Base-by-base conservation (phyloP, 139 green algal species). In the Micractinium sp. region DNA sequence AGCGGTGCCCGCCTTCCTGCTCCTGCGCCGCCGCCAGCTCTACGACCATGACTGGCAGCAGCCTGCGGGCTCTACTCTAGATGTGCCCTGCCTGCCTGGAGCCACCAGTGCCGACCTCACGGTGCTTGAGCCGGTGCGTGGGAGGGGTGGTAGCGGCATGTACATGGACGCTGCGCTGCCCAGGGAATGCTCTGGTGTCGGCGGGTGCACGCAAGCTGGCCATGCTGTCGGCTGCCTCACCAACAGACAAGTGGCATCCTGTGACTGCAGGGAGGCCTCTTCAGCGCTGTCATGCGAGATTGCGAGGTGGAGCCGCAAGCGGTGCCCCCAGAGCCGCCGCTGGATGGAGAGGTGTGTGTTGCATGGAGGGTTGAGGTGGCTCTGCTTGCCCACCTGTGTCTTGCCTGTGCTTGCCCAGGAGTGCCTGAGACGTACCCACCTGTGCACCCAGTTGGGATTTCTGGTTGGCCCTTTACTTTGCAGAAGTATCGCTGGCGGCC, bases 71-170 rank as follows among this genome's bases (percentile, higher is more conserved):
- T 33, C 56, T 19, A 61, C 36, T 0, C 31, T 71, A 2, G 56
- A 71, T 18, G 56, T 53, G 81, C 81, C 81, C n/a, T 85, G 81
- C 56, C 81, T 85, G 81, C 81, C 47, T 14, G 29, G 19, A 41
- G 13, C 47, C 35, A 31, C 18, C 60, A 31, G 31, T 14, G 25
- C 31, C 80, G 3, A 19, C 80, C 63, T 7, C 63, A 3, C 23
- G 14, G 12, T 73, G 63, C 63, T n/a, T 20, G 63, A 73, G 3
- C 63, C 63, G 22, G 63, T 29, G 63, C 7, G 23, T 73, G 22
- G 3, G 22, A 29, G 63, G 63, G 63, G 12, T 73, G 63, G 20
- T 9, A 56, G 47, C 47, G 47, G 47, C 47, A 56, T 56, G 9
- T 56, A 9, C 47, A 9, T 56, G 47, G 9, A 9, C 47, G 47